Conservation (phyloP, 768 basidiomycete species). For the Sarcomyxa edulis region DNA sequence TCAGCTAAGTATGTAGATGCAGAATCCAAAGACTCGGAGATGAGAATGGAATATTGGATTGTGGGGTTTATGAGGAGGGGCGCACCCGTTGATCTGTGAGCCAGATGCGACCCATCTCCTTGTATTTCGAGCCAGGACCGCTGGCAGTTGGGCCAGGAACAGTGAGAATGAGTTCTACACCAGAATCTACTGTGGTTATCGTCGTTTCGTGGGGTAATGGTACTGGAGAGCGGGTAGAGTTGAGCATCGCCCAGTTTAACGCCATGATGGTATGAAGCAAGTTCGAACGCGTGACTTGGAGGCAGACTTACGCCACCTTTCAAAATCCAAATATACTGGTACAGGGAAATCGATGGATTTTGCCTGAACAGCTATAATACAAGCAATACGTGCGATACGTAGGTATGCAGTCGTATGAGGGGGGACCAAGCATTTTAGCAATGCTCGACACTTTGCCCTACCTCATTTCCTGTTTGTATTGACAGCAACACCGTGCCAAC, state of each 20-base stretch:
- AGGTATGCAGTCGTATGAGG: too few relatives aligned
- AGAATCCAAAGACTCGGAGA: background rate
- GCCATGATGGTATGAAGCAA: conserved; percentile 46
- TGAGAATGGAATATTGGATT: conserved; percentile 3
- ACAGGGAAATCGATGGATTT: too few relatives aligned
- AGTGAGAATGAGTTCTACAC: conserved; percentile 52
- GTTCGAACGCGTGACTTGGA: too few relatives aligned
- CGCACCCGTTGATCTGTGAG: conserved; percentile 75
- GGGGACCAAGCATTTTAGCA: too few relatives aligned
- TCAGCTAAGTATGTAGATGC: conserved; percentile 38
- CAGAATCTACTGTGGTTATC: conserved; percentile 49
- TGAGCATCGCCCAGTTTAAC: conserved; percentile 74
- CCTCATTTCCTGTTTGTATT: too few relatives aligned
- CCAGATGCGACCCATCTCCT: conserved; percentile 51
- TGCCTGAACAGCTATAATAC: too few relatives aligned
- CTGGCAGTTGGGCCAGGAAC: conserved; percentile 40
- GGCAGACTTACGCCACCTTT: too few relatives aligned
- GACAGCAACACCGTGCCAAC: too few relatives aligned
- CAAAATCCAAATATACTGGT: too few relatives aligned
- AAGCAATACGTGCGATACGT: too few relatives aligned
- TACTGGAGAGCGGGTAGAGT: conserved; percentile 49
- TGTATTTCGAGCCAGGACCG: conserved; percentile 54
- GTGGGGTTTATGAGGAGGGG: too few relatives aligned
- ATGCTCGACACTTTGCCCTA: too few relatives aligned
- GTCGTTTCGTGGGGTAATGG: conserved; percentile 60